Evolutionary conservation across 805 yeast genomes (phyloP).

Genomic region (Teunomyces kruisii): DNA sequence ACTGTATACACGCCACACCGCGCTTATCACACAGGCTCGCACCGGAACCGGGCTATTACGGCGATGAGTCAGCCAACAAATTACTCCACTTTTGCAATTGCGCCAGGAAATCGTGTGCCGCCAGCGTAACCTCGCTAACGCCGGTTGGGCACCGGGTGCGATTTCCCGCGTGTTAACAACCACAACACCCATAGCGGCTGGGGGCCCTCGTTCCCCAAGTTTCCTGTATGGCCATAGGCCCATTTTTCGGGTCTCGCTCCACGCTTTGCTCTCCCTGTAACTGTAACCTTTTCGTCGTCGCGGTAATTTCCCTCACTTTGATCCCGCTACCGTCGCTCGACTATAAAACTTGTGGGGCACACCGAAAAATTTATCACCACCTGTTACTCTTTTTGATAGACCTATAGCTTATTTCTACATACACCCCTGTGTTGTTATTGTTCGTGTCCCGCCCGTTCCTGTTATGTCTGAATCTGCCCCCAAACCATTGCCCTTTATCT

Average conservation of each 20-base stretch:
- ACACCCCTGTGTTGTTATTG: too few species aligned
- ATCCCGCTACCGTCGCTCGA: background rate
- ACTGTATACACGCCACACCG: background rate
- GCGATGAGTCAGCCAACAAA: constrained; percentile 1
- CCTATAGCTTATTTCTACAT: background rate
- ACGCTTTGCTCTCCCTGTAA: background rate
- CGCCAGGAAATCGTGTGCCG: background rate
- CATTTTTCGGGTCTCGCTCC: background rate
- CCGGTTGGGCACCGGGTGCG: background rate
- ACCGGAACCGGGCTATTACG: constrained; percentile 3
- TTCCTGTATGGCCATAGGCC: background rate
- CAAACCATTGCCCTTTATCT: constrained; percentile 67
- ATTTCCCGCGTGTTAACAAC: background rate
- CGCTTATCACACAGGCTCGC: too few species aligned
- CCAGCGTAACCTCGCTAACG: background rate
- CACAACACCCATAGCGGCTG: too few species aligned
- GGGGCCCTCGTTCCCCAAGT: too few species aligned
- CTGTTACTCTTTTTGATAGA: background rate
- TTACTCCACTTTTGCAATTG: constrained; percentile 2
- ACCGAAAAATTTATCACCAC: background rate
- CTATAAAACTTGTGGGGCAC: constrained; percentile 5
- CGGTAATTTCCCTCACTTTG: background rate
- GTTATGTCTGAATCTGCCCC: constrained; percentile 4
- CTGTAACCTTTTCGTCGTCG: background rate
- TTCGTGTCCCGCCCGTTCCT: background rate